Evolutionary conservation across 305 asterid genomes (phyloP).

Genomic region (Fraxinus floribunda): DNA sequence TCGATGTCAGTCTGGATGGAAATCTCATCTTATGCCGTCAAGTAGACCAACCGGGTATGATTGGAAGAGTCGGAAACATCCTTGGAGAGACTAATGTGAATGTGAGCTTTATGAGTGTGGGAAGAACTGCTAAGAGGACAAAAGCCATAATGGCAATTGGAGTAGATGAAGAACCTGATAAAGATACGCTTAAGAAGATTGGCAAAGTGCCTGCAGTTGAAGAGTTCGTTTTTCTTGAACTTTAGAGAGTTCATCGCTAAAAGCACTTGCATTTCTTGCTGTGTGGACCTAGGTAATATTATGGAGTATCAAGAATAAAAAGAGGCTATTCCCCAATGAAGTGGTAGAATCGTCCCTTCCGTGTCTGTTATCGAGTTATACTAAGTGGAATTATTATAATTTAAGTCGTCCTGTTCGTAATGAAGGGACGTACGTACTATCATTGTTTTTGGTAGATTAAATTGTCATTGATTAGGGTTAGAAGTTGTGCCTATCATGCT

Average conservation of each 20-base stretch:
- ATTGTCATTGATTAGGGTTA: neutral
- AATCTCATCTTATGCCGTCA: conserved; percentile 77
- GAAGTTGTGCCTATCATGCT: neutral
- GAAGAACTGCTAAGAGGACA: conserved; percentile 69
- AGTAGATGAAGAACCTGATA: conserved; percentile 77
- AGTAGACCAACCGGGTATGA: conserved; percentile 95
- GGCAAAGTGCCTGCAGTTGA: conserved; percentile 77
- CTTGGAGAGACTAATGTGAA: conserved; percentile 79
- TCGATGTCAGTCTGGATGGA: conserved; percentile 87
- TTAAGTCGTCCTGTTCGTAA: neutral
- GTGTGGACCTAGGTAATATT: neutral
- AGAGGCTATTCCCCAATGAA: neutral
- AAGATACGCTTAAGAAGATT: conserved; percentile 73
- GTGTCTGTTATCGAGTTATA: neutral
- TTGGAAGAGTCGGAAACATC: conserved; percentile 80
- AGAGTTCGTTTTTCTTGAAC: conserved; percentile 76
- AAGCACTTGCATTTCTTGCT: neutral
- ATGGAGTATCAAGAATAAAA: neutral
- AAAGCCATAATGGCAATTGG: conserved; percentile 93
- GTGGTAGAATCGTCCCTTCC: neutral
- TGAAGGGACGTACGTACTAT: neutral
- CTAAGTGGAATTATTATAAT: neutral
- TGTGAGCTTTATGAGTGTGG: conserved; percentile 93
- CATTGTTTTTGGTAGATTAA: neutral
- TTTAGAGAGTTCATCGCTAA: conserved; percentile 26